Base-by-base conservation (phyloP, 2,329 filamentous ascomycete species). In the Aspergillus quadrilineatus region DNA sequence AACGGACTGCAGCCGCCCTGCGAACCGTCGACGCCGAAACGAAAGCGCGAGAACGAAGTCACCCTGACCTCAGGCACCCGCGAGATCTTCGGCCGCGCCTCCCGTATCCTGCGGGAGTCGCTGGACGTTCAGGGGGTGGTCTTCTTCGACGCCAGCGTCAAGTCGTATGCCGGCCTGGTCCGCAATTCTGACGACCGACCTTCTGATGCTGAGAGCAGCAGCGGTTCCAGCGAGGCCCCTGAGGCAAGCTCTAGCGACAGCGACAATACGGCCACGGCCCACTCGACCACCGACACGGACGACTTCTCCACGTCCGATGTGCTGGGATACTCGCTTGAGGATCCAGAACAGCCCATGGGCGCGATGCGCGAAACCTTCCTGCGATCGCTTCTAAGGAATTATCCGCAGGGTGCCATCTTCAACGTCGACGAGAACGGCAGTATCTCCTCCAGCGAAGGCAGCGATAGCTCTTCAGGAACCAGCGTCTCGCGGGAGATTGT, bases 11-110 rank as follows among this genome's bases (percentile, higher is more conserved):
- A 7, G 10, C 32, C 32, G 4, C 32, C 4, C 32, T 34, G 7
- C 7, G 7, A 7, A 12, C 39, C 44, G 5, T 34, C 37, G 3
- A 45, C 30, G 1, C 46, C 53, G 5, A 41, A 46, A 30, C 42
- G 53, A 29, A 51, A 41, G 9, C 46, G 15, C 34, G 34, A 44
- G 22, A 39, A 9, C 17, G 30, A 39, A 9, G 30, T 45, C 9
- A 51, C 58, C 0, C 50, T 53, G 22, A 37, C 30, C 2, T 53
- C 48, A 2, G 58, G 58, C 4, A 63, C 66, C 3, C 61, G 63
- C 42, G 52, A 65, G 4, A 62, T 79, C 2, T 79, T 80, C 47
- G 73, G 73, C 0, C 77, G 75, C 22, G 80, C 79, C 8, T 75
- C 79, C 10, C 73, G 73, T 22, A 68, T 80, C 1, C 69, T 81